A percentile compares a stretch with the other conserved stretches of the same genome.
Conservation (phyloP, 129 eudicot species). For the Centaurea solstitialis region DNA sequence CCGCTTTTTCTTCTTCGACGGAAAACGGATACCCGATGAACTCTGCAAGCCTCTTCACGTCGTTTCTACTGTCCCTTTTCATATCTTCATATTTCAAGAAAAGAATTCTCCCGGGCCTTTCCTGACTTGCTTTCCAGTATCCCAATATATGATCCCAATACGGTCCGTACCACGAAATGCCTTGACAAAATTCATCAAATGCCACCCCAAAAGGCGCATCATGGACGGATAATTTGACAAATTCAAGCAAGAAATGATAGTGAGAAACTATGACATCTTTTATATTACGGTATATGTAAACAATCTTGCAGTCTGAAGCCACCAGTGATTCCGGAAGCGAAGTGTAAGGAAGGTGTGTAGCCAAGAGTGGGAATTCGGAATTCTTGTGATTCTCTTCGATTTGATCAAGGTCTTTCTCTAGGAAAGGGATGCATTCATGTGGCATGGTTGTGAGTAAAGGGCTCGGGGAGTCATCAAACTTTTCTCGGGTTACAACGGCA, state of each 20-base stretch:
- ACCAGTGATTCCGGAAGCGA: conserved; percentile 9
- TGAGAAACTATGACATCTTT: conserved; percentile 15
- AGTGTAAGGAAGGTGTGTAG: conserved; percentile 27
- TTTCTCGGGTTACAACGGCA: neutral
- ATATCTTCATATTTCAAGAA: neutral
- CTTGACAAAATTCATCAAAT: neutral
- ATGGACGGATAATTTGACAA: too few species aligned
- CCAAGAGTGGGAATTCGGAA: conserved; percentile 8
- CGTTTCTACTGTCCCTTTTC: neutral
- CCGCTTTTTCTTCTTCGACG: neutral
- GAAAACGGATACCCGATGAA: neutral
- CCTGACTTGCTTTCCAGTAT: neutral
- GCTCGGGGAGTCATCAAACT: neutral
- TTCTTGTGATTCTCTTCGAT: neutral
- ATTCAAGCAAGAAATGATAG: neutral
- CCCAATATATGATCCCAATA: neutral
- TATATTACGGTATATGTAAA: conserved; percentile 32
- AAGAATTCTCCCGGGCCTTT: neutral
- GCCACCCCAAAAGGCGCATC: neutral
- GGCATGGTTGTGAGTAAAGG: neutral
- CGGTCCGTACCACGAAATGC: neutral
- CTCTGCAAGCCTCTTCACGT: neutral
- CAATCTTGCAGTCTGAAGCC: conserved; percentile 14
- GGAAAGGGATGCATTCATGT: neutral
- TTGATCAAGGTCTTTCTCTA: neutral